A percentile compares a stretch with the other conserved stretches of the same genome.
These are phyloP conservation scores for Jatropha curcas DNA, from an alignment of 345 rosid genomes.

Conservation along the genomic window DNA sequence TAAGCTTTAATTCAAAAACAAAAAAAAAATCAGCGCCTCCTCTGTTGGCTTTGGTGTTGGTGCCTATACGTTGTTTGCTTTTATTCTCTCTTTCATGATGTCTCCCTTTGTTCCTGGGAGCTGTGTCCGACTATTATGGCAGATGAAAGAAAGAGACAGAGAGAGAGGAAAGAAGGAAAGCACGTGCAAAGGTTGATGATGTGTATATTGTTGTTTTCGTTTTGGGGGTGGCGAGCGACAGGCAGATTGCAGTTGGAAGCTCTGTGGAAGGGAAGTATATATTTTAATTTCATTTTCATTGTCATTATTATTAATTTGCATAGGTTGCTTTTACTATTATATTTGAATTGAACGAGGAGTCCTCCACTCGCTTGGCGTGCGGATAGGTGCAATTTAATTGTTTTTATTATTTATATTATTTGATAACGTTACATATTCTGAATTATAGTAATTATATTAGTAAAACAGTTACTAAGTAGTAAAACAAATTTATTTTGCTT, in stretches of 20 bases:
- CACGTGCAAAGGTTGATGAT: conserved; percentile 3
- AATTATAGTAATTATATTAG: no score
- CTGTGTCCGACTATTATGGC: not conserved
- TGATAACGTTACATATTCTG: no score
- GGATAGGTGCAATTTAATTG: no score
- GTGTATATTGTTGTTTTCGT: not conserved
- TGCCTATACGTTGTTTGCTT: not conserved
- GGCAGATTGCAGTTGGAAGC: not conserved
- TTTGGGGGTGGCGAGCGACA: not conserved
- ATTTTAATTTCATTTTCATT: not conserved
- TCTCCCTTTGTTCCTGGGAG: not conserved
- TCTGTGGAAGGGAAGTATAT: not conserved
- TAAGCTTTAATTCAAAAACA: no score
- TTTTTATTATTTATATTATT: no score
- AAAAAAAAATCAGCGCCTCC: no score
- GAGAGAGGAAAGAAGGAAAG: not conserved
- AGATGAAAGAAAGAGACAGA: not conserved
- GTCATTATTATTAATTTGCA: not conserved
- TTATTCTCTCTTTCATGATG: not conserved
- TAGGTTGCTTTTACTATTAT: no score
- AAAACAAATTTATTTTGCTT: no score
- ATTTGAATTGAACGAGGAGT: no score
- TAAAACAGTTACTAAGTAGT: no score
- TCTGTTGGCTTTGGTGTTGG: no score
- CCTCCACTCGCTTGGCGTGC: no score